Percentiles rank a stretch among this genome's conserved stretches.
Evolutionary conservation across 2,329 filamentous ascomycete genomes (phyloP).

Genomic region (Diaporthe longicolla): DNA sequence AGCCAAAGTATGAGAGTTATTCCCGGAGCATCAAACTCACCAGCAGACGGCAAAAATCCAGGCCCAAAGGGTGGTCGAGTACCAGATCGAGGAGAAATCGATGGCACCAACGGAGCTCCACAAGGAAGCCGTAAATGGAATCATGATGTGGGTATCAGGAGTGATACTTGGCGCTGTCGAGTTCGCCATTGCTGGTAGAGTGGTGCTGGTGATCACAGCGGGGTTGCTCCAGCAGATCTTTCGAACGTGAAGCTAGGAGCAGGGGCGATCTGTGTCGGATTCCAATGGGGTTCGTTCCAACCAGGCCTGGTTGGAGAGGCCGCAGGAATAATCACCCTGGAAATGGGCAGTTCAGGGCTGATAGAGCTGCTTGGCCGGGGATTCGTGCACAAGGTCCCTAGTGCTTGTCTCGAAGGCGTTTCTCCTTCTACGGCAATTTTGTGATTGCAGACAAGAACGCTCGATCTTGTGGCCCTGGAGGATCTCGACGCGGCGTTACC

Average conservation of each 20-base stretch:
- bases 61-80: slow-evolving; percentile 39
- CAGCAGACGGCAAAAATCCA: slow-evolving; percentile 53
- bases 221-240: slow-evolving; percentile 30
- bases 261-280: slow-evolving; percentile 1
- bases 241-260: slow-evolving; percentile 22
- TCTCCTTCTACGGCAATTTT: slow-evolving; percentile 38
- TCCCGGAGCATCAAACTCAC: slow-evolving; percentile 52
- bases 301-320: slow-evolving; percentile 45
- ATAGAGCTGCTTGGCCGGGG: slow-evolving; percentile 11
- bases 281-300: slow-evolving; percentile 41
- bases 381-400: slow-evolving; percentile 16
- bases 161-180: slow-evolving; percentile 31
- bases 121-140: slow-evolving; percentile 32
- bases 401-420: slow-evolving; percentile 38
- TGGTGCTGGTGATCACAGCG: slow-evolving; percentile 13
- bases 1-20: background rate
- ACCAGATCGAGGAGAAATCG: slow-evolving; percentile 38
- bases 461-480: slow-evolving; percentile 9
- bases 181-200: slow-evolving; percentile 37
- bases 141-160: slow-evolving; percentile 37
- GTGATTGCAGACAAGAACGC: slow-evolving; percentile 32
- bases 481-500: slow-evolving; percentile 11
- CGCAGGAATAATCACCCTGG: slow-evolving; percentile 40
- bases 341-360: slow-evolving; percentile 29
- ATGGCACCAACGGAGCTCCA: slow-evolving; percentile 33